These are phyloP conservation scores for Taxillus chinensis DNA, from an alignment of 164 flowering plant species.

Conservation along the genomic window DNA sequence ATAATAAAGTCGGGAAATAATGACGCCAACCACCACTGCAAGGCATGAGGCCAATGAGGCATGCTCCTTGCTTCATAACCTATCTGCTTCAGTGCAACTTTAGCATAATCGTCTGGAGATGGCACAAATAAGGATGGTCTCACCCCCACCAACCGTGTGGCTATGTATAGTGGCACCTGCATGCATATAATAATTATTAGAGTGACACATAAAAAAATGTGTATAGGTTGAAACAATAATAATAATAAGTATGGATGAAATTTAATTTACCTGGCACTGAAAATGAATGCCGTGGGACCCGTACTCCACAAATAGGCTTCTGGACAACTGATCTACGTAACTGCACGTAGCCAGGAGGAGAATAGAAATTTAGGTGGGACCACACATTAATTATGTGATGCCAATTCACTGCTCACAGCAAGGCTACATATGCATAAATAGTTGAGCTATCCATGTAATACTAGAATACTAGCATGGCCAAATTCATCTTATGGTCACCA, in stretches of 20 bases:
- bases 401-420: too few relatives aligned
- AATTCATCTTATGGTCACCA: too few relatives aligned
- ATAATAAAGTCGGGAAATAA: background rate
- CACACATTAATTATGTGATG: too few relatives aligned
- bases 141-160: background rate
- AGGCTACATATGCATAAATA: background rate
- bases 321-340: conserved; percentile 42
- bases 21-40: background rate
- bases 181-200: background rate
- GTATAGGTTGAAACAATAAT: too few relatives aligned
- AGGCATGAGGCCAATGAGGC: conserved; percentile 1
- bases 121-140: background rate
- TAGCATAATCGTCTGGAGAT: background rate
- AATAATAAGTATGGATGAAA: background rate
- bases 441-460: too few relatives aligned
- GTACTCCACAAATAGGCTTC: conserved; percentile 38
- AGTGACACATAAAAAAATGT: too few relatives aligned
- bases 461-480: too few relatives aligned
- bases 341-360: conserved; percentile 18
- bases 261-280: conserved; percentile 46
- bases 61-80: background rate
- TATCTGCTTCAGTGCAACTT: background rate
- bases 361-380: background rate
- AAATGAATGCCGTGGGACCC: conserved; percentile 45
- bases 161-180: conserved; percentile 2